A percentile compares a stretch with the other conserved stretches of the same genome.
These are phyloP conservation scores for Paraconiothyrium sp. DNA, from an alignment of 2,329 filamentous ascomycete species.

Conservation along the genomic window DNA sequence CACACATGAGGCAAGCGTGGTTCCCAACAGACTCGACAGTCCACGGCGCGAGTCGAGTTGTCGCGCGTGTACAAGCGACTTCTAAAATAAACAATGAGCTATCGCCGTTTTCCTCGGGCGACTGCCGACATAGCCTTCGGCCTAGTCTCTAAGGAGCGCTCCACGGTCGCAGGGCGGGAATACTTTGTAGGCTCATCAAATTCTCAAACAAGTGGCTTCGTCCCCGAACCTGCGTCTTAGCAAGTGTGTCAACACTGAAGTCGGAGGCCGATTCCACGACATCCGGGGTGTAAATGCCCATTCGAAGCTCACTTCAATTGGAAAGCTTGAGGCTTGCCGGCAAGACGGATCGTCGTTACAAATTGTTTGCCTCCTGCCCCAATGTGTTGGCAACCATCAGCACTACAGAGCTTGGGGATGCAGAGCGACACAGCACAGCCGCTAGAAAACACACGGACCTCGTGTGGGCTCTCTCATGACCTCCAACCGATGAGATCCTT, in stretches of 20 bases:
- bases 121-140: slow-evolving; percentile 3
- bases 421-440: neutral
- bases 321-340: no score
- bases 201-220: neutral
- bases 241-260: neutral
- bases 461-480: slow-evolving; percentile 1
- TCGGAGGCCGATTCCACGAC: neutral
- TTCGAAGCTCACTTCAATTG: neutral
- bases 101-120: neutral
- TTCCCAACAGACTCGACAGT: neutral
- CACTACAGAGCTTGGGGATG: neutral
- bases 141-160: neutral
- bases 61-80: neutral
- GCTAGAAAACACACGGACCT: slow-evolving; percentile 9
- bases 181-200: slow-evolving; percentile 6
- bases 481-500: neutral
- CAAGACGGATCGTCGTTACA: neutral
- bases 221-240: neutral
- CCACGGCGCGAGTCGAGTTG: neutral
- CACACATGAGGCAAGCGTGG: neutral
- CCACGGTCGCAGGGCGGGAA: neutral
- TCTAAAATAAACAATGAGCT: slow-evolving; percentile 1
- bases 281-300: no score
- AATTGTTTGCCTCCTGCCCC: neutral
- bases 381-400: slow-evolving; percentile 11